Percentiles rank a stretch among this genome's conserved stretches.
phyloP scores from a whole-genome alignment of 2,329 filamentous ascomycete genomes.

The Colletotrichum cordylinicola region DNA sequence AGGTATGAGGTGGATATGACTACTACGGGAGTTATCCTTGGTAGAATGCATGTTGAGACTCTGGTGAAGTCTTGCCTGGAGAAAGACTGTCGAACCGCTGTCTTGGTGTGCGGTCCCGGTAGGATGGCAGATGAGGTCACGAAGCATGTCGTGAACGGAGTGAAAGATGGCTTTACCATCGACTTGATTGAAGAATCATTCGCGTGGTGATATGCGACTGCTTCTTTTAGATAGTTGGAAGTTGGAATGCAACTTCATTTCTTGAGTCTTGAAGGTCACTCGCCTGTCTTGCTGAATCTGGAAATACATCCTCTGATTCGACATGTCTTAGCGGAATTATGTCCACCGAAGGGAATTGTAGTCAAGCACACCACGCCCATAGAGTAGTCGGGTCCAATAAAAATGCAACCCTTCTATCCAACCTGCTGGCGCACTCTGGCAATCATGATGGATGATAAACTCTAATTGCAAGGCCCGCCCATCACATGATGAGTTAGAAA shows the following conservation, averaged over 20 bases:
- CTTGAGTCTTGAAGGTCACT: too few species aligned
- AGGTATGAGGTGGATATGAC: not conserved
- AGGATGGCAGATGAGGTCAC: conserved; percentile 34
- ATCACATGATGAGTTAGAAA: too few species aligned
- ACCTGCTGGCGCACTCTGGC: too few species aligned
- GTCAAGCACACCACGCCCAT: too few species aligned
- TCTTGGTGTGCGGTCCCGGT: conserved; percentile 31
- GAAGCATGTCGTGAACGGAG: conserved; percentile 23
- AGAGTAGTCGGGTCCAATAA: too few species aligned
- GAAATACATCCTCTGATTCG: too few species aligned
- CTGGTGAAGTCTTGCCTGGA: conserved; percentile 2
- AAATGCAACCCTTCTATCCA: too few species aligned
- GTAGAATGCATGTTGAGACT: conserved; percentile 27
- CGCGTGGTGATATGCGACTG: conserved; percentile 25
- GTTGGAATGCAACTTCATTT: not conserved
- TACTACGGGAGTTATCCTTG: not conserved
- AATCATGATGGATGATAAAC: too few species aligned
- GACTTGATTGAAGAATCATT: conserved; percentile 32
- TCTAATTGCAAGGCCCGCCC: too few species aligned
- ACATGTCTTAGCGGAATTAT: too few species aligned
- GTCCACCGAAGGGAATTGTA: too few species aligned
- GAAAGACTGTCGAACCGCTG: not conserved
- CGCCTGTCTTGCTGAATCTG: too few species aligned
- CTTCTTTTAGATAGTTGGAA: not conserved
- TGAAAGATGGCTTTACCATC: conserved; percentile 20